Evolutionary conservation across 306 rosid species (phyloP).

Genomic region (Sicyos edulis): DNA sequence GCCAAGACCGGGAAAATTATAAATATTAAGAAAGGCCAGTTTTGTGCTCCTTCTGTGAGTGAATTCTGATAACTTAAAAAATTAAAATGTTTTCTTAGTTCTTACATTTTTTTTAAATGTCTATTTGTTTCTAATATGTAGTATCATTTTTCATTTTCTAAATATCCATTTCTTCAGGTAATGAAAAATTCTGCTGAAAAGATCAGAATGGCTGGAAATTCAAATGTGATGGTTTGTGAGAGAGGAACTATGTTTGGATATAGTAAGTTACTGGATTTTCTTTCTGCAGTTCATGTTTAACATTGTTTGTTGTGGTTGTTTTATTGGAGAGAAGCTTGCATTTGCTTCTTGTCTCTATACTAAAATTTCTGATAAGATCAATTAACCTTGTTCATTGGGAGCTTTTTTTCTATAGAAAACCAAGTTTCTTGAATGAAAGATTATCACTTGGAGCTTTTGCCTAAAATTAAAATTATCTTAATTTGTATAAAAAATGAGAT

Average conservation of each 20-base stretch:
- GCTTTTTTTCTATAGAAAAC: neutral
- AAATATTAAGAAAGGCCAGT: conserved; percentile 94
- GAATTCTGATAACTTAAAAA: conserved; percentile 18
- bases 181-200: conserved; percentile 89
- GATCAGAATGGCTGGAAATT: conserved; percentile 86
- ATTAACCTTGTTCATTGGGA: neutral
- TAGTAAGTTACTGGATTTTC: conserved; percentile 56
- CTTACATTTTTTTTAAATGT: neutral
- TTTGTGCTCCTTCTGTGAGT: conserved; percentile 96
- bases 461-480: neutral
- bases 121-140: conserved; percentile 5
- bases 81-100: conserved; percentile 16
- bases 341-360: neutral
- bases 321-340: conserved; percentile 6
- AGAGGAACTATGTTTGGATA: conserved; percentile 99
- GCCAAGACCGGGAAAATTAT: conserved; percentile 90
- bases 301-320: conserved; percentile 9
- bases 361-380: neutral
- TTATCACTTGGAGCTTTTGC: neutral
- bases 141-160: conserved; percentile 18
- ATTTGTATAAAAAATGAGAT: neutral
- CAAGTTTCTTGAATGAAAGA: neutral
- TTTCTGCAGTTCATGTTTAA: neutral
- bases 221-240: conserved; percentile 96
- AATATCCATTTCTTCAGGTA: conserved; percentile 45